phyloP scores from a whole-genome alignment of 2,329 filamentous ascomycete genomes.

The Trichoderma brevicompactum region DNA sequence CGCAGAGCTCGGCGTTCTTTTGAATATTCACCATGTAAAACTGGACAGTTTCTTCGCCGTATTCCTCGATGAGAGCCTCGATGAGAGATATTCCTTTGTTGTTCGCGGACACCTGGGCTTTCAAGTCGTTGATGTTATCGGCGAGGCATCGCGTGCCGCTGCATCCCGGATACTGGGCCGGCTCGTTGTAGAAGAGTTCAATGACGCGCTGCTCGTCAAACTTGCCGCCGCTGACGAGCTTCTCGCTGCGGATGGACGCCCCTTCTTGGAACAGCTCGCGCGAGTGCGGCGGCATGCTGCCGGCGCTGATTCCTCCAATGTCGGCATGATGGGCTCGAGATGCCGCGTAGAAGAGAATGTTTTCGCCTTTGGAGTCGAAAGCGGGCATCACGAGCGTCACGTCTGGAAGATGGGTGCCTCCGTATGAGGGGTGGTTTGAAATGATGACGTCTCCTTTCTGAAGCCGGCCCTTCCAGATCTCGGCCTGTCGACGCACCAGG shows the following conservation, averaged over 20 bases:
- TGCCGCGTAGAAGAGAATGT: conserved; percentile 81
- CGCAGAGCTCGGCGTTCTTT: conserved; percentile 75
- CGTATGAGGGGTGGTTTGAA: conserved; percentile 82
- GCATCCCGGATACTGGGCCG: conserved; percentile 74
- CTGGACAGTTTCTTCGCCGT: conserved; percentile 75
- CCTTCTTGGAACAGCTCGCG: conserved; percentile 66
- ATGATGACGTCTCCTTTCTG: conserved; percentile 81
- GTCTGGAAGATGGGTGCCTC: conserved; percentile 81
- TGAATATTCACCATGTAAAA: conserved; percentile 86
- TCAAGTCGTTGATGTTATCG: conserved; percentile 82
- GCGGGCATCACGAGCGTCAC: conserved; percentile 81
- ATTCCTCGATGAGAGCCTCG: conserved; percentile 73
- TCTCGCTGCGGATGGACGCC: conserved; percentile 65
- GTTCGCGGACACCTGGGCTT: conserved; percentile 83
- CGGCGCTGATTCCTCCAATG: conserved; percentile 79
- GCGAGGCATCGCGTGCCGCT: conserved; percentile 77
- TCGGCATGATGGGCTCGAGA: conserved; percentile 84
- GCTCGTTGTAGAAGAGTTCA: conserved; percentile 73
- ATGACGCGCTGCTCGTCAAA: conserved; percentile 80
- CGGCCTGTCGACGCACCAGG: conserved; percentile 75
- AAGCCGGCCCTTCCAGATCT: conserved; percentile 78
- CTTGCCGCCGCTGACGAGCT: conserved; percentile 74
- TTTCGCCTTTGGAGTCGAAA: conserved; percentile 65
- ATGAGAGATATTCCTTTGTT: conserved; percentile 86
- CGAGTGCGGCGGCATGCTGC: conserved; percentile 79